phyloP scores from a whole-genome alignment of 2,329 filamentous ascomycete genomes.

The Penicillium digitatum region DNA sequence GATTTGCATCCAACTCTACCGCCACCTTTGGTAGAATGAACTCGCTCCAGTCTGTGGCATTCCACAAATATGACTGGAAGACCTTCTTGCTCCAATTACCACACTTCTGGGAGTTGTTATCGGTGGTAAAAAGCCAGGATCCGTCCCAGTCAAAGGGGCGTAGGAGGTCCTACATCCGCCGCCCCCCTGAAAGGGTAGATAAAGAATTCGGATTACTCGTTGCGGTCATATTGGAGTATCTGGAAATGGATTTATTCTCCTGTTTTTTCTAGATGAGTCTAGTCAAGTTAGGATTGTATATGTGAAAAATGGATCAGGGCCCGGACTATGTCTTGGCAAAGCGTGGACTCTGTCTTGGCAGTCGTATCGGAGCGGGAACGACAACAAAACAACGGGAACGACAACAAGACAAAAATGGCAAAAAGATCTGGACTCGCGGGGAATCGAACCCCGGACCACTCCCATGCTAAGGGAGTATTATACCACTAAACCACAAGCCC shows the following conservation, averaged over 20 bases:
- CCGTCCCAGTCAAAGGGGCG: too few relatives aligned
- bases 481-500: constrained; percentile 48
- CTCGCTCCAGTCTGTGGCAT: background rate
- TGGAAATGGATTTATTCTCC: background rate
- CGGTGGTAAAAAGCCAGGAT: background rate
- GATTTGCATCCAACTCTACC: background rate
- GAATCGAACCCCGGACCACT: constrained; percentile 50
- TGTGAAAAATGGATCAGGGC: background rate
- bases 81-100: background rate
- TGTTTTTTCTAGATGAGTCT: background rate
- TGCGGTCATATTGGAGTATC: background rate
- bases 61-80: background rate
- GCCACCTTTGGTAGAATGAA: background rate
- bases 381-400: too few relatives aligned
- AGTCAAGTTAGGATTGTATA: background rate
- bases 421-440: constrained; percentile 43
- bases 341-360: background rate
- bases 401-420: background rate
- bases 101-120: background rate
- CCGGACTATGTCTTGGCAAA: background rate
- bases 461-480: constrained; percentile 49
- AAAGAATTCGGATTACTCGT: background rate
- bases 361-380: too few relatives aligned
- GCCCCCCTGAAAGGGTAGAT: background rate
- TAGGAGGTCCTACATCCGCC: background rate